Base-by-base conservation (phyloP, 805 yeast genomes). In the Metschnikowia peoriensis region DNA sequence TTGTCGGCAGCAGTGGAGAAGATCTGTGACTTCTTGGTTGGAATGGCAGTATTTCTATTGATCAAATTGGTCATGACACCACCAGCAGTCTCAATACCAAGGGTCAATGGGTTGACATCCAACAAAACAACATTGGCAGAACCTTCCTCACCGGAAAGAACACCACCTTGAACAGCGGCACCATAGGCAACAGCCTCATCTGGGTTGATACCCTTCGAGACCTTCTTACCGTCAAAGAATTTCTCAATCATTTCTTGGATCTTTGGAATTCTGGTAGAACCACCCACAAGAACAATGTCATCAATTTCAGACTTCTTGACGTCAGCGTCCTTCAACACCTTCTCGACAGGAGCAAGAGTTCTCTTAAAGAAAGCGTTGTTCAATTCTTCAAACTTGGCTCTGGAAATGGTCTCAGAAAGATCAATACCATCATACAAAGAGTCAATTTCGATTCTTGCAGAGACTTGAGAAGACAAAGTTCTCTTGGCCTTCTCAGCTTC, bases 61-160 rank as follows among this genome's bases (percentile, higher is more conserved):
- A 60, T 60, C 55, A 60, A 58, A 48, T 54, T 58, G 51, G 63
- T 54, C 60, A 60, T 58, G 46, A 60, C 63, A 51, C 63, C 63
- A 50, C 63, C 63, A 35, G 61, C 51, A 49, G 63, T 60, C 53
- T 60, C 63, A 41, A 60, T 60, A 50, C 63, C 63, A 47, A 60
- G 61, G 17, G 63, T 58, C 61, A 60, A 58, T 46, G 63, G 63
- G 55, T 59, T 60, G 44, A 60, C 63, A 43, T 60, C 63, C 61
- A 60, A 58, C 54, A 60, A 56, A 38, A 60, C 63, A 73, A 92
- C 85, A 79, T 90, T 97, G 79, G 91, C 89, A 73, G 96, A 91
- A 48, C 63, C 63, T 46, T 60, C 63, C 45, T 60, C 63, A 35
- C 63, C 63, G 14, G 63, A 60, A 38, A 60, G 61, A 10, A 60